Evolutionary conservation across 768 basidiomycete genomes (phyloP), one percentile per base, ranked within the genome.

Genomic region (Heimioporus sp.): DNA sequence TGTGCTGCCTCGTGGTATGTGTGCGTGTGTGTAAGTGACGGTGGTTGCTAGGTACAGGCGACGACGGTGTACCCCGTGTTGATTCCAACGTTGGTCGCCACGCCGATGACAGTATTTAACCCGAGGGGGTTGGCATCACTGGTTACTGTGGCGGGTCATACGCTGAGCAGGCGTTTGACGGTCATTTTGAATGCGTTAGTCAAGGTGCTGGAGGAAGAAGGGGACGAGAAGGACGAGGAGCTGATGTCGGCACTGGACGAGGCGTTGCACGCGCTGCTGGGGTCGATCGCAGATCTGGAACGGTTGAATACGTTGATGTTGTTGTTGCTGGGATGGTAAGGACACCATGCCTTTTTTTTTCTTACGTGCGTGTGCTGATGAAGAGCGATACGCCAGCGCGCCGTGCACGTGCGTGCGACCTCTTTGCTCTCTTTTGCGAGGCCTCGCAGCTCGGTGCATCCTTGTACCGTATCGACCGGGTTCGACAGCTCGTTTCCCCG

Each of bases 51-150:
- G 90, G 90, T 98, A 59, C 92, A 95, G 36, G 92, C 96, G 13
- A 80, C 87, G 37, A 93, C 90, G 10, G 94, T 98, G 36, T 98
- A 98, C 90, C 97, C 97, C 0, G 90, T 98, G 17, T 76, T 98
- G 50, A 92, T 99, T 52, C 97, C 95, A 0, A 96, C 94, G 1
- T 75, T 99, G 53, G 94, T 90, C 37, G 82, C 89, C 5, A 81
- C 80, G 8, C 97, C 95, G 0, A 96, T 98, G 82, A 85, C 94
- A 4, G 83, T 87, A 10, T 98, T 98, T 85, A 98, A 98, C 64
- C 92, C 90, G 16, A 85, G 87, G 6, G 97, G 96, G 2, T 74
- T 98, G 10, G 88, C 86, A 3, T 87, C 94, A 0, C 78, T 99
- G 36, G 93, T 98, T 13, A 89, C 90, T 0, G 97, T 98, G 11